Conservation (phyloP, 768 basidiomycete species). For the Lactarius evosmus region DNA sequence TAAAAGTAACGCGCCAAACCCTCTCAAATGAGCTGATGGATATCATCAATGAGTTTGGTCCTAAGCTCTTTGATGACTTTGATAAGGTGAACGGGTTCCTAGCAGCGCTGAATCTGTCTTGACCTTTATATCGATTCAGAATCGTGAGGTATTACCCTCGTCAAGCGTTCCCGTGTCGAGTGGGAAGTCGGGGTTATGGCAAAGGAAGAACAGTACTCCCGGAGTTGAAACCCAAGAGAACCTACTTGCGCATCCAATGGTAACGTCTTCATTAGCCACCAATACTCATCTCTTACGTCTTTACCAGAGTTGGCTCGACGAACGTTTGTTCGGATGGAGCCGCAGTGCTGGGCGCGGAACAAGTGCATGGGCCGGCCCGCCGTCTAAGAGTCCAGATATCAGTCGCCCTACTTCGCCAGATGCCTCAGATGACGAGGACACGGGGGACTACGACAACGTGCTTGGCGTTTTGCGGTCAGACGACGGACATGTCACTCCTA, state of each 20-base stretch:
- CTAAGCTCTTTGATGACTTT: slow-evolving; percentile 82
- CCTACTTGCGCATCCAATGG: slow-evolving; percentile 86
- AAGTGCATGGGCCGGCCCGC: slow-evolving; percentile 74
- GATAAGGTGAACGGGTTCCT: slow-evolving; percentile 51
- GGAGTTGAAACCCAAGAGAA: slow-evolving; percentile 78
- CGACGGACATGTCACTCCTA: slow-evolving; percentile 41
- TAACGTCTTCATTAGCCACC: slow-evolving; percentile 35
- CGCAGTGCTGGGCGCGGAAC: slow-evolving; percentile 71
- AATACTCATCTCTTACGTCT: slow-evolving; percentile 3
- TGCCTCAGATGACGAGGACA: slow-evolving; percentile 81
- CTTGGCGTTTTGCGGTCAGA: slow-evolving; percentile 58
- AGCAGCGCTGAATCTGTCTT: background rate
- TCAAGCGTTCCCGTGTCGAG: slow-evolving; percentile 78
- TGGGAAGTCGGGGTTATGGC: slow-evolving; percentile 66
- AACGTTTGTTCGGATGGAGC: slow-evolving; percentile 89
- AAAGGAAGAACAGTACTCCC: slow-evolving; percentile 69
- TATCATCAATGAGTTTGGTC: slow-evolving; percentile 84
- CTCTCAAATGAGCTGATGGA: slow-evolving; percentile 81
- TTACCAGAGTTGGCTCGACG: slow-evolving; percentile 76
- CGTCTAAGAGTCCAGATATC: slow-evolving; percentile 50
- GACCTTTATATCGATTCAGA: slow-evolving; percentile 13
- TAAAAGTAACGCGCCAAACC: slow-evolving; percentile 67
- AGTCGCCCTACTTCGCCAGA: slow-evolving; percentile 69
- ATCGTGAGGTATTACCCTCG: slow-evolving; percentile 71
- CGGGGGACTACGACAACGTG: slow-evolving; percentile 90